Base-by-base conservation (phyloP, 2,329 filamentous ascomycete species). In the Periconia digitata region DNA sequence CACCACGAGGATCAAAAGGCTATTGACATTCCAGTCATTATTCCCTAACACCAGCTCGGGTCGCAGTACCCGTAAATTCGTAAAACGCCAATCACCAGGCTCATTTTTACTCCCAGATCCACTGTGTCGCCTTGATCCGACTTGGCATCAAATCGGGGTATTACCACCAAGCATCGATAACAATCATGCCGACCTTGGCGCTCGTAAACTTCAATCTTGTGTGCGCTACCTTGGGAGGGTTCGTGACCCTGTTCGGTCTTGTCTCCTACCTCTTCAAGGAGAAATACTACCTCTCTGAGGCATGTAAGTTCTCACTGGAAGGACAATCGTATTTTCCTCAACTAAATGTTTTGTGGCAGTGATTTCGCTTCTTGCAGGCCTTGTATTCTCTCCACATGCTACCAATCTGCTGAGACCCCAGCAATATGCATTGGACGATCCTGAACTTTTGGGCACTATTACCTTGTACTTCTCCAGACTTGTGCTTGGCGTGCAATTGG, bases 251-350 rank as follows among this genome's bases (percentile, higher is more conserved):
- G n/a, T 96, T 95, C 64, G 91, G 90, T 3, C 75, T 96, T 37
- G 90, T 96, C 0, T 96, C 90, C 1, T 95, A 91, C 66, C 80
- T 96, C 16, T 80, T 89, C 65, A 96, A 96, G 67, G 92, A 96
- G 74, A 87, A 85, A 49, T 92, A 89, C 66, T 96, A 96, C 68
- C 80, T 96, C 1, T 95, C 90, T 1, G 92, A 96, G 80, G 89
- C 92, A 44, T 76, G 90, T 92, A 76, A 69, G 87, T 83, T 16
- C 10, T 13, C 4, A 15, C 12, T 6, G 3, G 27, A 10, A 32
- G 5, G 4, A 13, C 27, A 7, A 7, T 27, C 13, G 6, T 27
- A 6, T n/a, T 5, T 39, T 38, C 29, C 36, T 46, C 18, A 46
- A 16, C 46, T 58, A 50, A 55, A 52, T n/a, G n/a, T n/a, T n/a